A percentile compares a stretch with the other conserved stretches of the same genome.
phyloP scores from a whole-genome alignment of 192 early-diverging fungal genomes.

The Coemansia sp. region DNA sequence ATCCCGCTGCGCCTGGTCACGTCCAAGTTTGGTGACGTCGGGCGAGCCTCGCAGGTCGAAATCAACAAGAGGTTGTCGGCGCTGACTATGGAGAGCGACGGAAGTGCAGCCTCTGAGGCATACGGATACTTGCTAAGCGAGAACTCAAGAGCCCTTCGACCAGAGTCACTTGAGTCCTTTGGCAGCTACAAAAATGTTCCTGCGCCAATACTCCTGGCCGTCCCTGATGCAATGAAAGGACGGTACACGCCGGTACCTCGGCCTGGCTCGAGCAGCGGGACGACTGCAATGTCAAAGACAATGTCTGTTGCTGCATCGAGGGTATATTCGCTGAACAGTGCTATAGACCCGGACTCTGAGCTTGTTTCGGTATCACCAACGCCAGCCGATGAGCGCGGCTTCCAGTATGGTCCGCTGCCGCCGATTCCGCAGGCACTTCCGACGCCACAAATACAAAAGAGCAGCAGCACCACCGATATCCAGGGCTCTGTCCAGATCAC shows the following conservation, averaged over 20 bases:
- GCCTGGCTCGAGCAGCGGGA: conserved; percentile 14
- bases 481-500: neutral
- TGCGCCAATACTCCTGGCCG: conserved; percentile 22
- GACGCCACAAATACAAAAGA: neutral
- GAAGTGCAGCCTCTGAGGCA: conserved; percentile 40
- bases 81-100: conserved; percentile 46
- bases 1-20: conserved; percentile 50
- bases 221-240: conserved; percentile 2
- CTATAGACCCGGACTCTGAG: neutral
- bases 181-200: conserved; percentile 21
- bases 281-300: neutral
- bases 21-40: conserved; percentile 53
- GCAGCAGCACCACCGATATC: neutral
- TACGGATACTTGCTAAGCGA: conserved; percentile 51
- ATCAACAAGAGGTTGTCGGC: conserved; percentile 51
- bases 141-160: conserved; percentile 31
- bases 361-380: neutral
- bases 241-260: conserved; percentile 20
- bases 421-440: conserved; percentile 4
- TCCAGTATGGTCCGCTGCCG: conserved; percentile 24
- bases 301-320: neutral
- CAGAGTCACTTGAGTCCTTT: conserved; percentile 32
- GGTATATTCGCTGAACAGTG: neutral
- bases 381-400: neutral
- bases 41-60: conserved; percentile 48